Evolutionary conservation across 192 early-diverging fungal genomes (phyloP), one percentile per base, ranked within the genome.

Genomic region (Coemansia sp.): DNA sequence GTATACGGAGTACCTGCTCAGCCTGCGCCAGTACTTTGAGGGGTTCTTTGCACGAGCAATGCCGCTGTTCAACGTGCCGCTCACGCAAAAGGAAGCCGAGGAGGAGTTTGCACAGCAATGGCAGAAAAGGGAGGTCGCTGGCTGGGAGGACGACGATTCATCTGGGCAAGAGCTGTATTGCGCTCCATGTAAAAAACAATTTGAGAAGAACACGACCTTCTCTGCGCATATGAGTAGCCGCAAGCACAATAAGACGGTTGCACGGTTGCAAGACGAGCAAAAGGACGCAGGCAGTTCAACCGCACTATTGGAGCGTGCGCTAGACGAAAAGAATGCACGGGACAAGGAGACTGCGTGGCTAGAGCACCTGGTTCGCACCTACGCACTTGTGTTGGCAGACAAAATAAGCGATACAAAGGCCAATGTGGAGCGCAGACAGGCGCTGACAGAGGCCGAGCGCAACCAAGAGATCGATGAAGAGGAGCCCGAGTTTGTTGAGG

Each of bases 401-500:
- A 75, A 76, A 49, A 75, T 90, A 20, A 89, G 92, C 21, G 94
- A 96, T 33, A 97, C 94, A 24, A 88, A 87, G 45, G 89, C 91
- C 21, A 91, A 97, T 64, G 90, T 97, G 0, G 92, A 96, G 75
- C 85, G 96, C 56, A 93, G 96, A 64, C 95, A 97, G 69, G 90
- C 94, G 23, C 78, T 98, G 52, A 96, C 94, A 15, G 93, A 92
- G 34, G 83, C 90, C 38, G 96, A 97, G 75, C 87, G 93, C 26
- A 76, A 84, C 77, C 72, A 89, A 38, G 93, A 93, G 58, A 71
- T 86, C 41, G 87, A 90, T 43, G 88, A 89, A n/a, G 90, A 91
- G 21, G 89, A 89, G 53, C 77, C 88, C 6, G 92, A 89, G 30
- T 76, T 86, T 74, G 75, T 77, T 5, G 87, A 89, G 12, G 79